Evolutionary conservation across 805 yeast species (phyloP).

Genomic region (Candida pini): DNA sequence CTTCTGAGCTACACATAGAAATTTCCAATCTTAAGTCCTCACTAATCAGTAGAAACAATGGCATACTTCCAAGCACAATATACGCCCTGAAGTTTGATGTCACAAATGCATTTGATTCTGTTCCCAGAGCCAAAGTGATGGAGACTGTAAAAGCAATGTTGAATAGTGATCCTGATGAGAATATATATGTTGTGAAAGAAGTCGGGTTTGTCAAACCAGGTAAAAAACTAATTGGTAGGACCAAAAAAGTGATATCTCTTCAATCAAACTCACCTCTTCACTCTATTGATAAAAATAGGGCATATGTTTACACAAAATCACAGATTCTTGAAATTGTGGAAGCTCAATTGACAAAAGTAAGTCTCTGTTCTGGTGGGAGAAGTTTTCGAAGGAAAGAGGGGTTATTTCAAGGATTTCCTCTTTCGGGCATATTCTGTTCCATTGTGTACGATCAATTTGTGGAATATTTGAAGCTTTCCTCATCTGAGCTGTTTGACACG

Average conservation of each 20-base stretch:
- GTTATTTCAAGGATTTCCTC: slow-evolving; percentile 76
- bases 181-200: slow-evolving; percentile 9
- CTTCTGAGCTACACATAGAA: no score
- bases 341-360: slow-evolving; percentile 49
- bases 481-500: slow-evolving; percentile 6
- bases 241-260: not conserved
- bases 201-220: slow-evolving; percentile 1
- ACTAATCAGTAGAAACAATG: no score
- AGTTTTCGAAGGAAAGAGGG: slow-evolving; percentile 55
- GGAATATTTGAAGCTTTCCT: slow-evolving; percentile 24
- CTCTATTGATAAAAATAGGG: slow-evolving; percentile 8
- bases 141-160: slow-evolving; percentile 12
- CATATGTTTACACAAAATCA: slow-evolving; percentile 29
- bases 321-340: slow-evolving; percentile 42
- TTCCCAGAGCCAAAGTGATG: slow-evolving; percentile 40
- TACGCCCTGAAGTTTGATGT: slow-evolving; percentile 70
- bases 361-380: slow-evolving; percentile 32
- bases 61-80: slow-evolving; percentile 29
- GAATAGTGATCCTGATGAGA: slow-evolving; percentile 13
- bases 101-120: slow-evolving; percentile 67
- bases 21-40: no score
- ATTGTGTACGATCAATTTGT: slow-evolving; percentile 62
- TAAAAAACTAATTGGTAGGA: not conserved
- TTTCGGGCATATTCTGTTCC: slow-evolving; percentile 74
- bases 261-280: not conserved